These are phyloP conservation scores for Skeletonema grethae DNA, from an alignment of 108 stramenopile genomes.

Conservation along the genomic window DNA sequence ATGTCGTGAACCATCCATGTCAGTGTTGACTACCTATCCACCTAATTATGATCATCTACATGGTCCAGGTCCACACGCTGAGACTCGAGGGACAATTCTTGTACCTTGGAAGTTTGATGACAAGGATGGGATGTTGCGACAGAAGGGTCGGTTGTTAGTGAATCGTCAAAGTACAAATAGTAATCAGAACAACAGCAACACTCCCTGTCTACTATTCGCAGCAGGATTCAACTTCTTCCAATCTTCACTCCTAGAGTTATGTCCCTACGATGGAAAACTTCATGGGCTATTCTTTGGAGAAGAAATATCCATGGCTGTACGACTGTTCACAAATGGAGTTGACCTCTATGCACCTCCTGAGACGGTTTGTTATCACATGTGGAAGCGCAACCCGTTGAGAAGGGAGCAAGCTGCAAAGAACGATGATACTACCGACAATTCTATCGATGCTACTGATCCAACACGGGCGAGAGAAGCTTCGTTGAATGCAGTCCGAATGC, in stretches of 20 bases:
- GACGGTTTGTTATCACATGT: conserved; percentile 82
- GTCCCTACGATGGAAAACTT: conserved; percentile 76
- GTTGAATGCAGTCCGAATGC: conserved; percentile 29
- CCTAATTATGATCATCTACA: conserved; percentile 68
- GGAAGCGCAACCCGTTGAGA: conserved; percentile 50
- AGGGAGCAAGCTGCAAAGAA: neutral
- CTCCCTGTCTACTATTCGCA: conserved; percentile 78
- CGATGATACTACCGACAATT: neutral
- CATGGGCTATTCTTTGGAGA: conserved; percentile 90
- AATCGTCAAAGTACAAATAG: neutral
- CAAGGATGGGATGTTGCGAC: conserved; percentile 65
- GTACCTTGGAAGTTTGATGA: conserved; percentile 73
- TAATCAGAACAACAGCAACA: conserved; percentile 16
- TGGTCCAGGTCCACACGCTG: conserved; percentile 47
- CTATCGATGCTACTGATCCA: neutral
- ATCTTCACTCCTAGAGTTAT: conserved; percentile 45
- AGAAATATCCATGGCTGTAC: conserved; percentile 84
- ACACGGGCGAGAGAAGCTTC: conserved; percentile 6
- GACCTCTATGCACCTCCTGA: conserved; percentile 76
- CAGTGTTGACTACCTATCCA: conserved; percentile 84
- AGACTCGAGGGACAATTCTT: conserved; percentile 59
- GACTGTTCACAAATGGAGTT: conserved; percentile 79
- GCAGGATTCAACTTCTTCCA: conserved; percentile 88
- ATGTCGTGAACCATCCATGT: conserved; percentile 12
- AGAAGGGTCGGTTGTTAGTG: conserved; percentile 45